phyloP scores from a whole-genome alignment of 2,329 filamentous ascomycete species.

The Aspergillus tanneri region DNA sequence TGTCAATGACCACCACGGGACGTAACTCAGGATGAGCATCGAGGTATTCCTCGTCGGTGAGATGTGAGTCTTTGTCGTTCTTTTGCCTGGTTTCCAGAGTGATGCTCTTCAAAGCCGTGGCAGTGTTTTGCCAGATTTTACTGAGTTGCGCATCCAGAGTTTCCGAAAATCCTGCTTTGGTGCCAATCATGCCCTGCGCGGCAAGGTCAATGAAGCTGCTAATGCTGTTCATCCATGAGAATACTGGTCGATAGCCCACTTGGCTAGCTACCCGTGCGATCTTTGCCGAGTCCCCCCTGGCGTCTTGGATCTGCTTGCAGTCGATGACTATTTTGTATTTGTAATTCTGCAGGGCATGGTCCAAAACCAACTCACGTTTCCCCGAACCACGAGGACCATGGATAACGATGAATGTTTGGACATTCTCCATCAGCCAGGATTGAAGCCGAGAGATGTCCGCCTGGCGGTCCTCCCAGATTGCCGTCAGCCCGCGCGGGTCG shows the following conservation, averaged over 20 bases:
- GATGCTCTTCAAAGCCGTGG: constrained; percentile 73
- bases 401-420: constrained; percentile 89
- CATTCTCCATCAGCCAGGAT: constrained; percentile 82
- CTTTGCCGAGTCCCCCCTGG: constrained; percentile 79
- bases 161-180: constrained; percentile 92
- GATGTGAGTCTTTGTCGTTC: constrained; percentile 67
- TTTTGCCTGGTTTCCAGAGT: constrained; percentile 69
- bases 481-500: constrained; percentile 68
- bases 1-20: constrained; percentile 85
- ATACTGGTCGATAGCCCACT: constrained; percentile 89
- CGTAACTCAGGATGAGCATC: constrained; percentile 83
- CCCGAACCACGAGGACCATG: constrained; percentile 90
- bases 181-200: constrained; percentile 87
- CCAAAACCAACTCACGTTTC: constrained; percentile 82
- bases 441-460: constrained; percentile 78
- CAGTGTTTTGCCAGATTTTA: constrained; percentile 85
- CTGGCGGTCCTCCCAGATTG: constrained; percentile 85
- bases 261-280: constrained; percentile 77
- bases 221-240: constrained; percentile 94
- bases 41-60: constrained; percentile 82
- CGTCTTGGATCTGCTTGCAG: constrained; percentile 90
- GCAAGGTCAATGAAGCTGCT: constrained; percentile 90
- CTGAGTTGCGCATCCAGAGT: constrained; percentile 83
- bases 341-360: constrained; percentile 74
- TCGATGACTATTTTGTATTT: constrained; percentile 82